These are phyloP conservation scores for Iris pallida DNA, from an alignment of 116 monocot species.

Conservation along the genomic window DNA sequence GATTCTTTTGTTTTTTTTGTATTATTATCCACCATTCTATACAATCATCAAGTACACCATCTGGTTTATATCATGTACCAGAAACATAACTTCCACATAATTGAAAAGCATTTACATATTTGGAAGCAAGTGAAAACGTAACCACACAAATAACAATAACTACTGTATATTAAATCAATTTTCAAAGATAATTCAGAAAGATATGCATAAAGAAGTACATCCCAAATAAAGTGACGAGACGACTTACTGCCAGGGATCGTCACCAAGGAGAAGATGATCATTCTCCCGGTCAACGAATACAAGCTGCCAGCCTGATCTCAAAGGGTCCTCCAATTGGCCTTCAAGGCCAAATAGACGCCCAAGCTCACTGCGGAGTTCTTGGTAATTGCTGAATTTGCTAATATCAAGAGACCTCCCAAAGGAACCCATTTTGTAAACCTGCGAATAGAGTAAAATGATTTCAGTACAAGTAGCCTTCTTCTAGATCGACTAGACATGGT, in stretches of 20 bases:
- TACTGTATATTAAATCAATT: constrained; percentile 1
- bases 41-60: not conserved
- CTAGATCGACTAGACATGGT: not conserved
- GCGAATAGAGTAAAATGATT: not conserved
- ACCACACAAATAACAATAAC: not conserved
- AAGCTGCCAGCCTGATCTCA: constrained; percentile 99
- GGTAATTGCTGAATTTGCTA: constrained; percentile 78
- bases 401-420: constrained; percentile 87
- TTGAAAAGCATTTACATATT: not conserved
- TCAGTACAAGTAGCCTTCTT: not conserved
- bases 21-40: too few relatives aligned
- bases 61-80: not conserved
- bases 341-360: constrained; percentile 89
- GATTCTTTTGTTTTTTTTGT: too few relatives aligned
- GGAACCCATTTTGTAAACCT: constrained; percentile 90
- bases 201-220: not conserved
- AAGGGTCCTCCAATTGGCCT: constrained; percentile 84
- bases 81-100: not conserved
- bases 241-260: constrained; percentile 96
- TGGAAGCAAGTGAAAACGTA: not conserved
- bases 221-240: not conserved
- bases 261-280: constrained; percentile 94
- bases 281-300: constrained; percentile 97
- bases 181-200: not conserved
- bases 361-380: constrained; percentile 78